Conservation (phyloP, 2,329 filamentous ascomycete species). For the Rhytidhysteron rufulum region DNA sequence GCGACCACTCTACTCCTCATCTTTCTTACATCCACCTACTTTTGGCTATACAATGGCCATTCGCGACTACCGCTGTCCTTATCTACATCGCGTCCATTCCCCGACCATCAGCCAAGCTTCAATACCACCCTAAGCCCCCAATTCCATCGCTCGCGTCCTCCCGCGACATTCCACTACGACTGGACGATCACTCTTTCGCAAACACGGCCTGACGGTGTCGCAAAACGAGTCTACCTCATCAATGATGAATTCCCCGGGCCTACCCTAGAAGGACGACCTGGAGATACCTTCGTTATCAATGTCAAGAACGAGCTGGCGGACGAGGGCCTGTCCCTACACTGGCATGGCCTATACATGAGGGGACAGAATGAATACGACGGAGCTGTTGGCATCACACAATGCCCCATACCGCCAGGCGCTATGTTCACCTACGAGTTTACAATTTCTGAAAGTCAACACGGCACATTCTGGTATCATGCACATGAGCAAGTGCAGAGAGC, state of each 20-base stretch:
- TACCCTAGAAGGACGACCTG: slow-evolving; percentile 46
- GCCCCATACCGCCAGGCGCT: slow-evolving; percentile 13
- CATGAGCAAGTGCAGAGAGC: slow-evolving; percentile 42
- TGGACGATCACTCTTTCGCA: slow-evolving; percentile 24
- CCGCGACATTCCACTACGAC: background rate
- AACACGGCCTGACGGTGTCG: slow-evolving; percentile 44
- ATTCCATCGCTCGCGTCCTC: background rate
- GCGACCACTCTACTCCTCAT: background rate
- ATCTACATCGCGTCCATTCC: background rate
- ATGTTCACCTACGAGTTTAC: slow-evolving; percentile 37
- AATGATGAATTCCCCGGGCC: slow-evolving; percentile 52
- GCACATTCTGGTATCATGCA: slow-evolving; percentile 50
- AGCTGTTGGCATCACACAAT: slow-evolving; percentile 20
- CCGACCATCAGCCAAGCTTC: background rate
- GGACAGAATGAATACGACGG: slow-evolving; percentile 20
- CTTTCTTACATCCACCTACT: background rate
- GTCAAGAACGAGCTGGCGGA: slow-evolving; percentile 5
- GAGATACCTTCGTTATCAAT: slow-evolving; percentile 38
- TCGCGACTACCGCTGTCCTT: background rate
- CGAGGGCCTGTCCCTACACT: slow-evolving; percentile 5
- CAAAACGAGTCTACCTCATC: slow-evolving; percentile 48
- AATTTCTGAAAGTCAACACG: slow-evolving; percentile 30
- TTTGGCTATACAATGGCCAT: background rate
- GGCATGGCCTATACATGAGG: slow-evolving; percentile 15
- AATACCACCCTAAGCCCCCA: slow-evolving; percentile 1